Evolutionary conservation across 2,329 filamentous ascomycete genomes (phyloP), one percentile per base, ranked within the genome.

Genomic region (Myriosclerotinia scirpicola): DNA sequence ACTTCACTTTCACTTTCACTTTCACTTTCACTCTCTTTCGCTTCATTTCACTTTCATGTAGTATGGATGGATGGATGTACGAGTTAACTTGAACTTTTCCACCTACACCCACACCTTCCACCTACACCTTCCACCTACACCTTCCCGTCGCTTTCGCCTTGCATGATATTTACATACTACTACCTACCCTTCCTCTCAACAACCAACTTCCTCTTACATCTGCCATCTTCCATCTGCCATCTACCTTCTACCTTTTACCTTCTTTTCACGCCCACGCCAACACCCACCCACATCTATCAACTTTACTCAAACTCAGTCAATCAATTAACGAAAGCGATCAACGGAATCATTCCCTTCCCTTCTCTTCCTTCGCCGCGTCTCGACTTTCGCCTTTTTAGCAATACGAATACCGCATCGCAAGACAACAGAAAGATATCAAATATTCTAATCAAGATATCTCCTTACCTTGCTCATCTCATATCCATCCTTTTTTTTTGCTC

Each of bases 61-160:
- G n/a, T n/a, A n/a, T n/a, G n/a, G n/a, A n/a, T n/a, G n/a, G n/a
- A n/a, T n/a, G n/a, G n/a, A 46, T 46, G 26, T 26, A 26, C 26
- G 26, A 26, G 26, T 26, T 26, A 26, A 26, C 26, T 26, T 26
- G 26, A 26, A 26, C 26, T 26, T 26, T 26, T 7, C 4, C 2
- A 15, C 14, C n/a, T 40, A 5, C 34, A n/a, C 26, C 36, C 12
- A 56, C 38, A 26, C 26, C 26, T 26, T 2, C 26, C 38, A 26
- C 26, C 26, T 26, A 26, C 26, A 26, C 26, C 26, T 26, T 26
- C 2, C 26, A 59, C 20, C 40, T 9, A 40, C 36, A 38, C 54
- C 56, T 36, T 48, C 42, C 56, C 42, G 42, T 42, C 30, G 42
- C 54, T 17, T 38, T 56, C 17, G 54, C 54, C 54, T 42, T 56